A percentile compares a stretch with the other conserved stretches of the same genome.
Conservation (phyloP, 352 stramenopile species). For the Pythium sp. region DNA sequence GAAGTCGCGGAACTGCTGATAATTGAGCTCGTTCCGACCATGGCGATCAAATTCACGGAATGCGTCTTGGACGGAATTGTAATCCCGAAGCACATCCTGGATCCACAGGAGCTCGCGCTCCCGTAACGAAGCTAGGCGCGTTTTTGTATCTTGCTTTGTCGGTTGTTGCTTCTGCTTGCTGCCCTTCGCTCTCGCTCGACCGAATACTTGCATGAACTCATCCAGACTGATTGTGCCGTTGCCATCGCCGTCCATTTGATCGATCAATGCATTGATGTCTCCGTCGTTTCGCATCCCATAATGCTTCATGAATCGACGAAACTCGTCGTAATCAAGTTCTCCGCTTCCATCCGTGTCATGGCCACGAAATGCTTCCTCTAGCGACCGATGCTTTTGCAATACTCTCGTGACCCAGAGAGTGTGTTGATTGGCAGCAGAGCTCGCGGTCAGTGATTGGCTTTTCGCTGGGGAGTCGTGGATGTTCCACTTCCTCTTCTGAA, state of each 20-base stretch:
- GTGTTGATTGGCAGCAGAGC: neutral
- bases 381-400: slow-evolving; percentile 30
- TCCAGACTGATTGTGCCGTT: slow-evolving; percentile 40
- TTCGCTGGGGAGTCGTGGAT: slow-evolving; percentile 1
- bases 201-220: slow-evolving; percentile 43
- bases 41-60: slow-evolving; percentile 44
- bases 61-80: slow-evolving; percentile 42
- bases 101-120: slow-evolving; percentile 60
- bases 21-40: slow-evolving; percentile 38
- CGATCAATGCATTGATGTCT: slow-evolving; percentile 36
- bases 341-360: slow-evolving; percentile 40
- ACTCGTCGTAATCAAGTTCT: slow-evolving; percentile 46
- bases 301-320: slow-evolving; percentile 50
- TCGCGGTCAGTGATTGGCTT: neutral
- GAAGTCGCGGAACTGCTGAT: slow-evolving; percentile 56
- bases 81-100: slow-evolving; percentile 32
- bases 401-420: slow-evolving; percentile 27
- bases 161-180: slow-evolving; percentile 13
- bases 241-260: slow-evolving; percentile 35
- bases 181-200: slow-evolving; percentile 3
- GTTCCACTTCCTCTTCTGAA: slow-evolving; percentile 23
- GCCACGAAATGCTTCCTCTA: slow-evolving; percentile 35
- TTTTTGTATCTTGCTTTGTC: slow-evolving; percentile 17
- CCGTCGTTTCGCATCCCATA: slow-evolving; percentile 37
- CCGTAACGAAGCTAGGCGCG: slow-evolving; percentile 24